Conservation (phyloP, 1,284 basidiomycete species). For the Cystobasidium pallidum region DNA sequence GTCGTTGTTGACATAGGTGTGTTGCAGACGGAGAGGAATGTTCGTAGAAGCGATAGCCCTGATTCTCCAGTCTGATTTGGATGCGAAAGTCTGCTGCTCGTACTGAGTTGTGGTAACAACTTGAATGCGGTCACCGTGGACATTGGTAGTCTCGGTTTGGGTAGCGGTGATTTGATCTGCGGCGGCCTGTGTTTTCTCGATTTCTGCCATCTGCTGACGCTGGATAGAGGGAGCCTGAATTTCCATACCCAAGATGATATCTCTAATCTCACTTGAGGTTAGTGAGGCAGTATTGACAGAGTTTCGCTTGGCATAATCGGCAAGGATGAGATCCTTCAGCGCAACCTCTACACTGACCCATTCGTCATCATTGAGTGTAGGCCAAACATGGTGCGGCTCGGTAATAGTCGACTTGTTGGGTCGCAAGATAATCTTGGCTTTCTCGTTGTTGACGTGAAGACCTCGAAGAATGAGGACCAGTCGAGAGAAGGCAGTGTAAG, state of each 20-base stretch:
- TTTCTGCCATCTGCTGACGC: slow-evolving; percentile 98
- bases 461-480: slow-evolving; percentile 93
- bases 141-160: slow-evolving; percentile 95
- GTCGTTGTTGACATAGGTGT: slow-evolving; percentile 98
- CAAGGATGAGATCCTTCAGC: slow-evolving; percentile 63
- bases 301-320: slow-evolving; percentile 99
- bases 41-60: slow-evolving; percentile 71
- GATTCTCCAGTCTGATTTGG: slow-evolving; percentile 96
- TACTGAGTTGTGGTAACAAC: slow-evolving; percentile 97
- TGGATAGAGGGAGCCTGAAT: slow-evolving; percentile 81
- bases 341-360: slow-evolving; percentile 99
- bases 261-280: slow-evolving; percentile 92
- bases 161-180: slow-evolving; percentile 94
- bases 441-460: slow-evolving; percentile 98
- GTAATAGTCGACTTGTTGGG: slow-evolving; percentile 78
- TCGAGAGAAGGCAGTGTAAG: slow-evolving; percentile 98
- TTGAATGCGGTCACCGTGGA: slow-evolving; percentile 95
- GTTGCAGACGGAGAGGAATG: slow-evolving; percentile 90
- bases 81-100: slow-evolving; percentile 95
- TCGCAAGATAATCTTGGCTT: slow-evolving; percentile 73
- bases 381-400: slow-evolving; percentile 97
- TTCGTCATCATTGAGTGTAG: slow-evolving; percentile 88
- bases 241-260: slow-evolving; percentile 96
- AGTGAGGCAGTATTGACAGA: slow-evolving; percentile 97
- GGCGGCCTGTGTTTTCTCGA: slow-evolving; percentile 90